Evolutionary conservation across 352 stramenopile species (phyloP), one percentile per base, ranked within the genome.

Genomic region (Sclerospora graminicola): DNA sequence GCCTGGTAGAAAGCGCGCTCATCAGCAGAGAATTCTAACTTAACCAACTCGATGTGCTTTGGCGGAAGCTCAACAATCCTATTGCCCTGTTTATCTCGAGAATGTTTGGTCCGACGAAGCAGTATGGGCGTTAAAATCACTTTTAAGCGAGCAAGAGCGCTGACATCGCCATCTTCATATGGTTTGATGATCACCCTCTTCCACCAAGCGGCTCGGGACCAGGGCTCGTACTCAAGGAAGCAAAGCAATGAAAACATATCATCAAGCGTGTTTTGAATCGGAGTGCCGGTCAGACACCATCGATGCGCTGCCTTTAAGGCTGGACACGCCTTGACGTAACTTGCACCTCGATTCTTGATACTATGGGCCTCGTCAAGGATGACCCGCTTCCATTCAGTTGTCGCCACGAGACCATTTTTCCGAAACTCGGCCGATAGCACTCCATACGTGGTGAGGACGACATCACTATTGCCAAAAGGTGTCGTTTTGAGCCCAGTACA

Each of bases 351-450:
- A 43, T 89, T 96, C 65, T 95, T 95, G 59, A 96, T 96, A 27
- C 69, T 89, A 56, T 96, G 86, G 4, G 82, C 82, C 58, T 96
- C 86, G 51, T 96, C 86, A 9, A 96, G 64, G 45, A 96, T 88
- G n/a, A 96, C 55, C 10, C 86, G 81, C 23, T 71, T 61, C 86
- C 86, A 96, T 11, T 75, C 31, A 1, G 59, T 66, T 6, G 44
- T 47, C 11, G 66, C 15, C 0, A 85, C 49, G 9, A 54, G 30
- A 26, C 63, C 70, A n/a, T 48, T 56, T 30, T 80, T 81, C 28
- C 72, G 72, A 35, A 74, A 69, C 40, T 94, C 77, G 5, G 69
- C 69, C 41, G 71, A 78, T 15, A 94, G 46, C 23, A 89, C 77
- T 21, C 82, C 82, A 42, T 92, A 94, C 4, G 77, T 92, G 4